Base-by-base conservation (phyloP, 805 yeast species). In the Wilhelminamyces savonicus region DNA sequence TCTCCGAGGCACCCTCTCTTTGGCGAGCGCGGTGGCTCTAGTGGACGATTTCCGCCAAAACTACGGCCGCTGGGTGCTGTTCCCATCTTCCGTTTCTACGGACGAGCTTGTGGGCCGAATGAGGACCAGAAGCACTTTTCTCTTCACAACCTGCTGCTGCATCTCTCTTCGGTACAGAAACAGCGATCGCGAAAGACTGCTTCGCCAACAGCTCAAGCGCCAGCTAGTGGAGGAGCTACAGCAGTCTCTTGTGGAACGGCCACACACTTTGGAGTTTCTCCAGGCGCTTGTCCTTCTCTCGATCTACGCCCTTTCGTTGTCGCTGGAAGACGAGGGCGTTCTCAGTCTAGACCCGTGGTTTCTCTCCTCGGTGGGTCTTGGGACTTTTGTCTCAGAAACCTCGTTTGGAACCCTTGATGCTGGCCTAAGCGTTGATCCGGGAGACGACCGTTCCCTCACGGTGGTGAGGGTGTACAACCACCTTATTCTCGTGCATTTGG, bases 21-120 rank as follows among this genome's bases (percentile, higher is more conserved):
- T 62, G 23, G 50, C 54, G 3, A 76, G 78, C 39, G 74, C 75
- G 0, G 40, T 66, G 5, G 59, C 61, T 12, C 52, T 82, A 23
- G 54, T 82, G 39, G 66, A 64, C 30, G 71, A 69, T 27, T 83
- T 82, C 48, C 59, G 81, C 24, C 72, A 76, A 28, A 68, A 80
- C 43, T 82, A 78, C 46, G 85, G 87, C 4, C 65, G 85, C 18
- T 83, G 94, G 94, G 76, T 81, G 3, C 74, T 82, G 31, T 74
- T 82, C 29, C 86, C 88, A 0, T 68, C 69, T 18, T 59, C 58
- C 10, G 46, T 70, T 21, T 48, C 76, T 4, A 66, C 78, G 0
- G 67, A 58, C 13, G 59, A 56, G 21, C 56, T 82, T 14, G 57
- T 80, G 7, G 66, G 61, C 4, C 51, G 69, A 20, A 62, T 82